Evolutionary conservation across 2,329 filamentous ascomycete species (phyloP).

Genomic region (Macroventuria anomochaeta): DNA sequence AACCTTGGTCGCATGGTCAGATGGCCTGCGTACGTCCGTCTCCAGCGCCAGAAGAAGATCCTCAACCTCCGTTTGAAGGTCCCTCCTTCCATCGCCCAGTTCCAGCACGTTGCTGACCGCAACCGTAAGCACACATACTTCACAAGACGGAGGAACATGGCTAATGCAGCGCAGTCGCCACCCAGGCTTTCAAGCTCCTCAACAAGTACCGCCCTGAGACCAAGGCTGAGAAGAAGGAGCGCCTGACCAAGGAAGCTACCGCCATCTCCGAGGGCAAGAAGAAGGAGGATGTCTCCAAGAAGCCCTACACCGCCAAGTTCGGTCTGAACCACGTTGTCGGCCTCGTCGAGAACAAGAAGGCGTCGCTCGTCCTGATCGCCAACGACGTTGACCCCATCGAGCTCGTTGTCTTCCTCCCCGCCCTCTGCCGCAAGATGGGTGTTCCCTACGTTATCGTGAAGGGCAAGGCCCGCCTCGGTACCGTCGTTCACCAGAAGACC

Average conservation of each 20-base stretch:
- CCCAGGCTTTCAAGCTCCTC: conserved; percentile 97
- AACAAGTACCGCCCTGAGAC: conserved; percentile 99
- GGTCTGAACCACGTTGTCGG: conserved; percentile 93
- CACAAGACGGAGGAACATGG: conserved; percentile 63
- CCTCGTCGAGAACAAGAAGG: conserved; percentile 88
- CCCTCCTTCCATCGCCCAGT: conserved; percentile 94
- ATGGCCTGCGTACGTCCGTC: conserved; percentile 94
- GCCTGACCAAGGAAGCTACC: conserved; percentile 96
- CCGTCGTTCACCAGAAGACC: conserved; percentile 99
- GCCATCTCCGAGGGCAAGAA: conserved; percentile 99
- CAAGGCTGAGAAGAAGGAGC: conserved; percentile 99
- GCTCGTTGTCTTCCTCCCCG: conserved; percentile 98
- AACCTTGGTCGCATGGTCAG: conserved; percentile 87
- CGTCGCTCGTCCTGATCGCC: conserved; percentile 94
- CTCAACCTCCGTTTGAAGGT: conserved; percentile 99
- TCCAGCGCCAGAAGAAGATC: conserved; percentile 95
- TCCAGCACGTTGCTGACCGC: conserved; percentile 82
- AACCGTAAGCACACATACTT: conserved; percentile 38
- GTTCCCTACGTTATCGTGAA: conserved; percentile 97
- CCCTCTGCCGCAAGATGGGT: conserved; percentile 99
- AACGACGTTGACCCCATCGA: conserved; percentile 99
- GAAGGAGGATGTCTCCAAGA: conserved; percentile 99
- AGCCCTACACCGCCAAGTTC: conserved; percentile 99
- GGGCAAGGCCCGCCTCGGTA: conserved; percentile 99
- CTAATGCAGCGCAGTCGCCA: conserved; percentile 64